Conservation (phyloP, 345 rosid genomes). For the Atalantia buxifolia region DNA sequence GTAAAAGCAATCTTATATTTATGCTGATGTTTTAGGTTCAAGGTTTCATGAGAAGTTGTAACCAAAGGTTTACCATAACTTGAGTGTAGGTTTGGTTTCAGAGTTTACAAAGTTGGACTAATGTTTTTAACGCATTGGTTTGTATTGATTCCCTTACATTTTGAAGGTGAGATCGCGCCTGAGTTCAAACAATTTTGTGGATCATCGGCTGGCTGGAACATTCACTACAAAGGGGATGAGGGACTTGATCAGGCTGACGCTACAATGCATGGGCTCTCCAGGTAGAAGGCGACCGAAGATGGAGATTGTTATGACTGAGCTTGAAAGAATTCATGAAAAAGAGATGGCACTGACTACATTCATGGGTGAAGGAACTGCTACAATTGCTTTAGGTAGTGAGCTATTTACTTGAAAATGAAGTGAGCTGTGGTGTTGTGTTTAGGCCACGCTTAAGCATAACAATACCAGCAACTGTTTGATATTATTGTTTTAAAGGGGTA, state of each 20-base stretch:
- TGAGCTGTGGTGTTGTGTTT: constrained; percentile 1
- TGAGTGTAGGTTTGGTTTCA: background rate
- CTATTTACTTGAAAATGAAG: constrained; percentile 34
- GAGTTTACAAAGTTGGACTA: no score
- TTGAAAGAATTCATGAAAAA: constrained; percentile 47
- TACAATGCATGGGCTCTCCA: constrained; percentile 44
- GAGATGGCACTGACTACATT: constrained; percentile 51
- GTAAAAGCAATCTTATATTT: background rate
- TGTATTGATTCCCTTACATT: background rate
- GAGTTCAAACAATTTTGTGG: constrained; percentile 45
- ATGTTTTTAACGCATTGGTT: background rate
- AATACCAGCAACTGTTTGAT: constrained; percentile 4
- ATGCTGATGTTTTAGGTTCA: background rate
- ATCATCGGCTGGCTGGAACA: constrained; percentile 42
- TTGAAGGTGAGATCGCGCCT: constrained; percentile 41
- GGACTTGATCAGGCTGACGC: constrained; percentile 38
- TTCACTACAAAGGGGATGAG: constrained; percentile 49
- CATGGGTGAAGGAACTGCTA: constrained; percentile 54
- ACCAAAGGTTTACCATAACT: background rate
- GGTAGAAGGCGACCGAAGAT: constrained; percentile 41
- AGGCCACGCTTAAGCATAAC: constrained; percentile 14
- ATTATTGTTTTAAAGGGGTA: background rate
- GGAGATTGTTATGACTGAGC: constrained; percentile 44
- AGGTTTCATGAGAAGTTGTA: background rate
- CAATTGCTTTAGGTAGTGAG: constrained; percentile 61